These are phyloP conservation scores for Skeletonema potamos DNA, from an alignment of 108 stramenopile species.

Conservation along the genomic window DNA sequence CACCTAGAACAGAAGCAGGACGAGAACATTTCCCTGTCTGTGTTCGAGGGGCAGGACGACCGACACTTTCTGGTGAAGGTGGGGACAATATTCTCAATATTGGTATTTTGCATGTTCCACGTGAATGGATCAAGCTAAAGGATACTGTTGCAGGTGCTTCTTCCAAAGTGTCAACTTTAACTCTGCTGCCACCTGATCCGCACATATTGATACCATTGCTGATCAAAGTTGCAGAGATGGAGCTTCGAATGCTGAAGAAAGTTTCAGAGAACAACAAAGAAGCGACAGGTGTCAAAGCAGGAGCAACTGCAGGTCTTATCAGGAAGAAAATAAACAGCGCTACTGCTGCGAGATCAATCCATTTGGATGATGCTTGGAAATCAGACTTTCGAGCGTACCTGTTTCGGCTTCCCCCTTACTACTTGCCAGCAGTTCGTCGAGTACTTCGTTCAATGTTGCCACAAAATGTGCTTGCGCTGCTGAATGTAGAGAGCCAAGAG, in stretches of 20 bases:
- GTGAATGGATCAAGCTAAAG: constrained; percentile 26
- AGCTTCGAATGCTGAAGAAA: constrained; percentile 66
- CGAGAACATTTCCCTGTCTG: constrained; percentile 71
- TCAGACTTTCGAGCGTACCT: constrained; percentile 74
- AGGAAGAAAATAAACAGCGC: constrained; percentile 40
- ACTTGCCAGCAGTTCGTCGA: constrained; percentile 59
- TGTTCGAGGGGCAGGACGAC: constrained; percentile 66
- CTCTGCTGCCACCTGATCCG: constrained; percentile 80
- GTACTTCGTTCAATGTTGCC: constrained; percentile 66
- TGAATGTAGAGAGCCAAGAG: constrained; percentile 49
- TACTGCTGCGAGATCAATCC: constrained; percentile 41
- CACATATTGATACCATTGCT: constrained; percentile 77
- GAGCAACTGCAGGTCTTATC: constrained; percentile 20
- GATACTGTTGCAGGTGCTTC: constrained; percentile 11
- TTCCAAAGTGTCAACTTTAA: constrained; percentile 57
- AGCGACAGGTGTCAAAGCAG: constrained; percentile 6
- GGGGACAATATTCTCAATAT: constrained; percentile 57
- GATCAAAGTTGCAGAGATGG: constrained; percentile 65
- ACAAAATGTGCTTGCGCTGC: constrained; percentile 47
- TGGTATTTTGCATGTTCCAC: constrained; percentile 76
- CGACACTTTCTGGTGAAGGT: constrained; percentile 53
- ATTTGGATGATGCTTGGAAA: constrained; percentile 72
- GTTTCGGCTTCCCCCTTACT: constrained; percentile 77
- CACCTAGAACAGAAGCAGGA: constrained; percentile 31
- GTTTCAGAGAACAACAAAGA: constrained; percentile 40